These are phyloP conservation scores for Calocera cornea DNA, from an alignment of 768 basidiomycete genomes.

Conservation along the genomic window DNA sequence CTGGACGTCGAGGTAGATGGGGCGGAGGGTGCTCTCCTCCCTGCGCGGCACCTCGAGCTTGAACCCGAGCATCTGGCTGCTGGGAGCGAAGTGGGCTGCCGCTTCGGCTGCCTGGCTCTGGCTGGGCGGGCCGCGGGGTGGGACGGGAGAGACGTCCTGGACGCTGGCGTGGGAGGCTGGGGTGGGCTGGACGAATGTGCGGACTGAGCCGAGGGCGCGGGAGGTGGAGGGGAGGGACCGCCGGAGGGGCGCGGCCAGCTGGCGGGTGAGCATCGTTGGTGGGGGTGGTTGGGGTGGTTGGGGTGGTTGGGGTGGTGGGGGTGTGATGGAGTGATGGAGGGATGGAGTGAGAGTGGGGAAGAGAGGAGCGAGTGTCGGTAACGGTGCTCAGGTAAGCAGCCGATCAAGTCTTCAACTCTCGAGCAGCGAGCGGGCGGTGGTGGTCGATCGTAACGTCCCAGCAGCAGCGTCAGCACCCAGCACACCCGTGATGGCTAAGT, in stretches of 20 bases:
- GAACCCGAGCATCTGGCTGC: conserved; percentile 69
- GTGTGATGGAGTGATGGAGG: too few species aligned
- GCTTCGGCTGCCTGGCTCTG: not conserved
- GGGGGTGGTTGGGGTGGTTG: too few species aligned
- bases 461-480: too few species aligned
- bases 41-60: conserved; percentile 54
- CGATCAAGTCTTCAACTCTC: too few species aligned
- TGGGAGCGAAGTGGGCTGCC: conserved; percentile 6
- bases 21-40: conserved; percentile 49
- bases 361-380: not conserved
- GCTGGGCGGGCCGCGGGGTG: not conserved
- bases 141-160: not conserved
- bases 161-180: not conserved
- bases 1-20: conserved; percentile 99
- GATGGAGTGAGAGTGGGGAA: too few species aligned
- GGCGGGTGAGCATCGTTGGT: not conserved
- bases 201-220: not conserved
- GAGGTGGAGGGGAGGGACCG: not conserved
- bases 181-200: not conserved
- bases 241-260: not conserved
- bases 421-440: too few species aligned
- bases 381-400: not conserved
- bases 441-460: too few species aligned
- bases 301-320: not conserved
- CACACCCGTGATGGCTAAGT: too few species aligned